Base-by-base conservation (phyloP, 177 flowering plant species). In the Vitis hybrid region DNA sequence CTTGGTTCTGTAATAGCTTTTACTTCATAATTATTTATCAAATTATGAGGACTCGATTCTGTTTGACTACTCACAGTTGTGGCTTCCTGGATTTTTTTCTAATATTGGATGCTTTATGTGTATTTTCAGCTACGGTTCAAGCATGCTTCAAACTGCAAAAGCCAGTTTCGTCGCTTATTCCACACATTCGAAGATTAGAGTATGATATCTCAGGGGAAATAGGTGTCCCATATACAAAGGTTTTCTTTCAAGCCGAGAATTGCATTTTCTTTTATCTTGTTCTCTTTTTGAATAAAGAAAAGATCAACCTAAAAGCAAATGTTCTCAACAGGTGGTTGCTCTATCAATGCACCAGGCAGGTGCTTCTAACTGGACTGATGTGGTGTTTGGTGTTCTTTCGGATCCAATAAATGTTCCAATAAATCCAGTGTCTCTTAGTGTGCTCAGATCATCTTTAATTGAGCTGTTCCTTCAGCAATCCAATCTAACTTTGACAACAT, bases 351-450 rank as follows among this genome's bases (percentile, higher is more conserved):
- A 84, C 68, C 73, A 77, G 70, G 45, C 68, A 10, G 72, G 55
- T 67, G 75, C 74, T 18, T 70, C 88, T 68, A 88, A 92, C 77
- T 77, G 70, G 77, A 92, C 88, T 5, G 61, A 78, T 70, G 92
- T 92, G 77, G 87, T 84, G 64, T 88, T 92, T 82, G 95, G 92
- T 66, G 74, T 88, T 72, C 84, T 90, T 80, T 75, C 97, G 57
- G 83, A 84, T 74, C 89, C 88, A 51, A 72, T 72, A 29, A 76
- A 83, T 76, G 70, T 50, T 65, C 80, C 81, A 56, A 85, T 85
- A 60, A 79, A 78, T 70, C 66, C 72, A 55, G 88, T 84, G 57
- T 74, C 78, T 74, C 73, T 90, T 61, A 90, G 89, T 69, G 50
- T 90, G 70, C 78, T 92, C 79, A 82, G 72, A 64, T 84, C 89